These are phyloP conservation scores for Geoglossum glabrum DNA, from an alignment of 495 filamentous ascomycete genomes.

Conservation along the genomic window DNA sequence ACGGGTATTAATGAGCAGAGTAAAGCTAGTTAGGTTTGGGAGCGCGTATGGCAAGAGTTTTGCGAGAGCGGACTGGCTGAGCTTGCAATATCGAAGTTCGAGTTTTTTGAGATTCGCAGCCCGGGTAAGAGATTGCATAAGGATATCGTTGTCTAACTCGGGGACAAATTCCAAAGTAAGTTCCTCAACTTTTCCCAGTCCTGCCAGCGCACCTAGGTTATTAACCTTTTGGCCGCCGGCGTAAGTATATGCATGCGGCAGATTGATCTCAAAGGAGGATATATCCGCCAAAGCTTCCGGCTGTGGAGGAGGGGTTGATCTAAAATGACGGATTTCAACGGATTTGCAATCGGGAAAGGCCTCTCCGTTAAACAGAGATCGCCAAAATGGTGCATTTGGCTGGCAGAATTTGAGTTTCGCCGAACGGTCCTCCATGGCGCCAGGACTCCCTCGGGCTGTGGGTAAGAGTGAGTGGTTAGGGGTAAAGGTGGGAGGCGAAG, in stretches of 20 bases:
- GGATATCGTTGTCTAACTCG: slow-evolving; percentile 13
- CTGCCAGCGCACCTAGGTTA: slow-evolving; percentile 5
- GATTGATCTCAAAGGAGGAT: background rate
- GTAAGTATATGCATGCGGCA: background rate
- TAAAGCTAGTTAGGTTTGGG: slow-evolving; percentile 15
- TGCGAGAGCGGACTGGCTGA: slow-evolving; percentile 8
- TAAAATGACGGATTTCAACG: background rate
- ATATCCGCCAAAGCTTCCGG: background rate
- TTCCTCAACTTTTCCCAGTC: slow-evolving; percentile 12
- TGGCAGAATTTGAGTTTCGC: slow-evolving; percentile 3
- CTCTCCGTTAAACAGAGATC: background rate
- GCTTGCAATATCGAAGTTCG: slow-evolving; percentile 11
- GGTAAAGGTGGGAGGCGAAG: background rate
- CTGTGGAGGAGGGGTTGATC: background rate
- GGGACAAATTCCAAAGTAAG: slow-evolving; percentile 11
- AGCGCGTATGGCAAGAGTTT: slow-evolving; percentile 14
- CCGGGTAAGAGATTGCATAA: slow-evolving; percentile 12
- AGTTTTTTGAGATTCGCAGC: slow-evolving; percentile 11
- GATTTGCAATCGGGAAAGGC: background rate
- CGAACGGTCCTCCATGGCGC: background rate
- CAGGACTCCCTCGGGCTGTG: background rate
- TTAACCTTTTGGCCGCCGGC: too few relatives aligned
- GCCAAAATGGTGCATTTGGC: background rate
- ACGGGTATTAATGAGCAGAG: slow-evolving; percentile 13
- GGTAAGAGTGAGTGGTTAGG: background rate